These are phyloP conservation scores for Rosa lucieae DNA, from an alignment of 306 rosid species.

Conservation along the genomic window DNA sequence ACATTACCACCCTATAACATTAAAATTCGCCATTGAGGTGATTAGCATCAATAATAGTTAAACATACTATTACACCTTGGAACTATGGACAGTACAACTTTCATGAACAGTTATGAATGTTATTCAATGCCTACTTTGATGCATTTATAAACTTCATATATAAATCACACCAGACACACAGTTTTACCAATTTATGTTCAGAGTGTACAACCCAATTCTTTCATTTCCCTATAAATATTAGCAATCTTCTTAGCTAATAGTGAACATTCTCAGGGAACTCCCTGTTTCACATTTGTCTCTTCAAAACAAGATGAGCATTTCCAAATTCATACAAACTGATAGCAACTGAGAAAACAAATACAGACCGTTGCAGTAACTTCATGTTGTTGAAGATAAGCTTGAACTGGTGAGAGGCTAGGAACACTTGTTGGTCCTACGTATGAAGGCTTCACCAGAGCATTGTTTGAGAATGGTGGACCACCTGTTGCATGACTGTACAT, in stretches of 20 bases:
- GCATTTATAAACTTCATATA: background rate
- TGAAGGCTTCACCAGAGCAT: conserved; percentile 57
- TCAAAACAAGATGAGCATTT: background rate
- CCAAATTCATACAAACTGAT: conserved; percentile 2
- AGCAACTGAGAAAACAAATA: conserved; percentile 16
- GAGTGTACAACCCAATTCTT: background rate
- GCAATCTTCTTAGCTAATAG: background rate
- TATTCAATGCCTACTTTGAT: background rate
- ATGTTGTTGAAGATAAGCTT: conserved; percentile 78
- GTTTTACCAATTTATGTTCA: background rate
- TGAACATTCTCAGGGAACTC: background rate
- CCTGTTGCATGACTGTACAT: conserved; percentile 55
- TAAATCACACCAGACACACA: background rate
- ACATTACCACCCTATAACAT: conserved; percentile 83
- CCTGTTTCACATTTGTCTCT: background rate
- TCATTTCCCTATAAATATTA: background rate
- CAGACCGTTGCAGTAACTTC: conserved; percentile 93
- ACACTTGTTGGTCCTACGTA: conserved; percentile 55
- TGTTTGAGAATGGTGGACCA: conserved; percentile 59
- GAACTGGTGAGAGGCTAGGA: conserved; percentile 70
- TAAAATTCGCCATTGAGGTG: conserved; percentile 25
- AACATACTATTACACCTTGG: background rate
- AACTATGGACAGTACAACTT: conserved; percentile 14
- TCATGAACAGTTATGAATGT: background rate
- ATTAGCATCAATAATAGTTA: conserved; percentile 8